phyloP scores from a whole-genome alignment of 768 basidiomycete species.

The Pisolithus tinctorius region DNA sequence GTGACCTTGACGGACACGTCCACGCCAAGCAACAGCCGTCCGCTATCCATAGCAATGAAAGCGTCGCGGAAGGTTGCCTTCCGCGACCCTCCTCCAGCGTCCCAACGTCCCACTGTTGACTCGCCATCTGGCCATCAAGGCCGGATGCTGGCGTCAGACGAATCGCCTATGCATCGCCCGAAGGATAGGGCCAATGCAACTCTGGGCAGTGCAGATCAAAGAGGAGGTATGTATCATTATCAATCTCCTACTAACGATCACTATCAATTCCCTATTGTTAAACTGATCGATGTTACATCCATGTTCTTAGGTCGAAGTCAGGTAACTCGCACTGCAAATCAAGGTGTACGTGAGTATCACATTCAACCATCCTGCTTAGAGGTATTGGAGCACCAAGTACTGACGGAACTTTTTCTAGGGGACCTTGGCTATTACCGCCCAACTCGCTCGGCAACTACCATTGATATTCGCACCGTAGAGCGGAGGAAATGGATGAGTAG shows the following conservation, averaged over 20 bases:
- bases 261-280: neutral
- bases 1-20: too few species aligned
- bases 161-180: neutral
- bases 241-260: too few species aligned
- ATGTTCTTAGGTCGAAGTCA: neutral
- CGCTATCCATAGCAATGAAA: neutral
- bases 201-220: neutral
- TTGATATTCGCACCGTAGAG: neutral
- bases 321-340: neutral
- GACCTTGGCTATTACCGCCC: neutral
- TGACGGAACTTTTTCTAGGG: neutral
- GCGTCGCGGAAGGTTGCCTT: slow-evolving; percentile 13
- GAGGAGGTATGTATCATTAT: neutral
- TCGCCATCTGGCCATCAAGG: slow-evolving; percentile 4
- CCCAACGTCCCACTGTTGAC: slow-evolving; percentile 9
- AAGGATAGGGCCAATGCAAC: neutral
- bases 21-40: neutral
- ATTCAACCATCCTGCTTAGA: neutral
- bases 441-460: neutral
- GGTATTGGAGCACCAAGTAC: neutral
- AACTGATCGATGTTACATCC: neutral
- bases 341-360: neutral
- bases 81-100: neutral
- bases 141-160: neutral
- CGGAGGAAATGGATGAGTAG: neutral